Base-by-base conservation (phyloP, 441 rosid genomes). In the Pelargonium fulgidum region DNA sequence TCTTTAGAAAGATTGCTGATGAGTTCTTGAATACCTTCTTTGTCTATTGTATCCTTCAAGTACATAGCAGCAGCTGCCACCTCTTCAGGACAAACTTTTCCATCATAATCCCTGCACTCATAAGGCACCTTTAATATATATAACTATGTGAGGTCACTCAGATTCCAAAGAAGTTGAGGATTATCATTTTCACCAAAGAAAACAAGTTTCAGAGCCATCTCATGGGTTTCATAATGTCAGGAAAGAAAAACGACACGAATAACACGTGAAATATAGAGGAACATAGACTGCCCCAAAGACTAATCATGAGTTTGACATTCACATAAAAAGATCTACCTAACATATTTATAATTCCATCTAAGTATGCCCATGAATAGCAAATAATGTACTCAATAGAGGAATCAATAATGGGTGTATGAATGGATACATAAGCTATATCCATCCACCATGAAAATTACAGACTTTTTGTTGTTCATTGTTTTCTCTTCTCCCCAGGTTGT, bases 21-120 rank as follows among this genome's bases (percentile, higher is more conserved):
- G 63, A 89, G 87, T 71, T 91, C 88, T 81, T 86, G 88, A 59
- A 89, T 68, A 48, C 97, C 97, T 69, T 89, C 92, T 64, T 85
- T 89, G 62, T 83, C 91, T 29, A 91, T 62, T 62, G 90, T 84
- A 73, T 84, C 87, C 75, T 88, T 91, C 77, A 89, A 78, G 76
- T 85, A 86, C 80, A 81, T 78, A 65, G 97, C 96, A 71, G 96
- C 97, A 72, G 90, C 78, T 11, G 92, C 96, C 41, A 91, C 92
- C 83, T 91, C 97, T 65, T 91, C 97, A 20, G 93, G 84, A 50
- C 89, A 87, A 45, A 91, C 97, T 78, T 91, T 91, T 62, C 97
- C 96, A 69, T 91, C 96, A 73, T 81, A 77, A 77, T 91, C 97
- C 81, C 97, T 91, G 75, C 65, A 70, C 58, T 74, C 14, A 75